A percentile compares a stretch with the other conserved stretches of the same genome.
Conservation (phyloP, 345 rosid species). For the Atalantia buxifolia region DNA sequence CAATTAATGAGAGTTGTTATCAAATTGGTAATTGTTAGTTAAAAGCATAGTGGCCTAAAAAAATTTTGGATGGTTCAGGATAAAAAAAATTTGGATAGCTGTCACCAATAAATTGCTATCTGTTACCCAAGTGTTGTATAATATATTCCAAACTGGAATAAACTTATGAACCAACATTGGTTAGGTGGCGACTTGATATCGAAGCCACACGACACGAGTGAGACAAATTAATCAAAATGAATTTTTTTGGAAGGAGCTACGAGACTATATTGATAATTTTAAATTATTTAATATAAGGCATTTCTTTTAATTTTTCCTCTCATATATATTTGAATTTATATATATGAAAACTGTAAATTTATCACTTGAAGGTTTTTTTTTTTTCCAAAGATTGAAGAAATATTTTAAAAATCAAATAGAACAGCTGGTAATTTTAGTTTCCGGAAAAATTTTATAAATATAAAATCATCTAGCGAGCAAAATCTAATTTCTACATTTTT, state of each 20-base stretch:
- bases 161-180: not conserved
- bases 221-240: too few relatives aligned
- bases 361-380: not conserved
- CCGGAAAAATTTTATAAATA: not conserved
- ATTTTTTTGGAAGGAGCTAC: too few relatives aligned
- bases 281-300: too few relatives aligned
- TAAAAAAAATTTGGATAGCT: not conserved
- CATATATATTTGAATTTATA: too few relatives aligned
- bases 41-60: too few relatives aligned
- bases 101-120: not conserved
- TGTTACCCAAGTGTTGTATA: not conserved
- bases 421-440: not conserved
- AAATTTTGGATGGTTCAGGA: too few relatives aligned
- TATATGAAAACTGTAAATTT: not conserved
- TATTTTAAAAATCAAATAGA: not conserved
- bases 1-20: too few relatives aligned
- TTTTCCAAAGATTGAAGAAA: not conserved
- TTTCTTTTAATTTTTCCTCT: too few relatives aligned
- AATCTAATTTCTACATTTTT: not conserved
- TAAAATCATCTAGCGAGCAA: constrained; percentile 15
- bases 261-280: too few relatives aligned
- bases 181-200: not conserved
- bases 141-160: not conserved
- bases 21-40: fast-evolving
- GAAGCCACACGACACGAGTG: not conserved